phyloP scores from a whole-genome alignment of 2,329 filamentous ascomycete species.

The Paecilomyces variotii region DNA sequence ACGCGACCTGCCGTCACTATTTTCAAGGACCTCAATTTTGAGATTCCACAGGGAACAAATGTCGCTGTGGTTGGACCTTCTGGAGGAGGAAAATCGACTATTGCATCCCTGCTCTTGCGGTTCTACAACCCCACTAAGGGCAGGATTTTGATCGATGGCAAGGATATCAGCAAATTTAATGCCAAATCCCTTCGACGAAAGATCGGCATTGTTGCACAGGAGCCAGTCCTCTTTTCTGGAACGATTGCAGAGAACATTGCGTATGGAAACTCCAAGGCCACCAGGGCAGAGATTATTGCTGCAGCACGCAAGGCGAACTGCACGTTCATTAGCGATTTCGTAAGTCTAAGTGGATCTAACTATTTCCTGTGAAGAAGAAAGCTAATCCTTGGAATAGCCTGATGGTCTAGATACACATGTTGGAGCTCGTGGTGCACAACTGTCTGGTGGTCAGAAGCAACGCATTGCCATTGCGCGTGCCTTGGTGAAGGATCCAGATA shows the following conservation, averaged over 20 bases:
- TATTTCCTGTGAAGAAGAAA: background rate
- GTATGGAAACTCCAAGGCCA: conserved; percentile 76
- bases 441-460: conserved; percentile 95
- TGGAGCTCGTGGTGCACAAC: conserved; percentile 81
- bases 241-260: conserved; percentile 77
- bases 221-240: conserved; percentile 82
- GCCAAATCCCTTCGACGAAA: conserved; percentile 84
- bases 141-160: conserved; percentile 71
- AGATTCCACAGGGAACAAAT: conserved; percentile 86
- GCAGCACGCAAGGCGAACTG: conserved; percentile 92
- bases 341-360: conserved; percentile 32
- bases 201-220: conserved; percentile 91
- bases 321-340: conserved; percentile 89
- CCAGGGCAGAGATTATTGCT: conserved; percentile 69
- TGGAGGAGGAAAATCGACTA: conserved; percentile 92
- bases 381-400: conserved; percentile 43
- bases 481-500: conserved; percentile 90
- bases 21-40: conserved; percentile 81
- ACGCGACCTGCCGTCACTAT: conserved; percentile 87
- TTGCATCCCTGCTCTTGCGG: conserved; percentile 79
- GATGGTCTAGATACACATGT: conserved; percentile 92
- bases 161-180: conserved; percentile 79
- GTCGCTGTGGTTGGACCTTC: conserved; percentile 95
- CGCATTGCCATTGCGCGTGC: conserved; percentile 94
- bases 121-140: conserved; percentile 83